Percentiles rank a stretch among this genome's conserved stretches.
phyloP scores from a whole-genome alignment of 805 yeast genomes.

The Myxozyma neglecta region DNA sequence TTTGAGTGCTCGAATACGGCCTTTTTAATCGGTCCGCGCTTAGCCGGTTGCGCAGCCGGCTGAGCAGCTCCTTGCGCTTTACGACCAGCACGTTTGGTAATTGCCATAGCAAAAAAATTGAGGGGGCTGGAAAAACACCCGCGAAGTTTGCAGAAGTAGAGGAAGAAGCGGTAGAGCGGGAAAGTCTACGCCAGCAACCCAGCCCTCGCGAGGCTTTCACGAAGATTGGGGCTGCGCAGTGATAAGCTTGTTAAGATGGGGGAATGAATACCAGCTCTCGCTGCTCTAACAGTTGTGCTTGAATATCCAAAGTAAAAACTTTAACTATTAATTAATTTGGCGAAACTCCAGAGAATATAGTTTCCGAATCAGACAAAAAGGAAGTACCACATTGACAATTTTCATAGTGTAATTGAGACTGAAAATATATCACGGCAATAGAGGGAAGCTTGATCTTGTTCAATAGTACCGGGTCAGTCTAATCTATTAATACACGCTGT shows the following conservation, averaged over 20 bases:
- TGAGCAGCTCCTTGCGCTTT: slow-evolving; percentile 34
- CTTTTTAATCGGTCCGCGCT: slow-evolving; percentile 66
- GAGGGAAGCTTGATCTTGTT: too few species aligned
- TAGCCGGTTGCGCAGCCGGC: slow-evolving; percentile 34
- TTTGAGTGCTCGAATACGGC: slow-evolving; percentile 80
- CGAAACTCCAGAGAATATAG: too few species aligned
- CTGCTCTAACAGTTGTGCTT: neutral
- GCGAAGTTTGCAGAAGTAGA: neutral
- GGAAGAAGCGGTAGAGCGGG: neutral
- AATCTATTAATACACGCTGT: neutral
- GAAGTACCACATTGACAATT: too few species aligned
- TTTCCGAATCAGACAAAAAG: too few species aligned
- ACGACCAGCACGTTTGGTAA: slow-evolving; percentile 34
- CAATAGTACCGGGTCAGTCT: too few species aligned
- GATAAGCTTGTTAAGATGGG: neutral
- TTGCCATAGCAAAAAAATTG: slow-evolving; percentile 25
- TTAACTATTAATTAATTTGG: neutral
- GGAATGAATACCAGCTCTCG: neutral
- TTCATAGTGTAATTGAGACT: too few species aligned
- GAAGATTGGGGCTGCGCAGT: slow-evolving; percentile 10
- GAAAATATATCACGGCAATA: too few species aligned
- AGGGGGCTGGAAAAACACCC: neutral
- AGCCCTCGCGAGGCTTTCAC: neutral
- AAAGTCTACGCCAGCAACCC: neutral
- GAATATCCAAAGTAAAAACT: neutral